phyloP scores from a whole-genome alignment of 345 rosid species.

The Erodium maritimum region DNA sequence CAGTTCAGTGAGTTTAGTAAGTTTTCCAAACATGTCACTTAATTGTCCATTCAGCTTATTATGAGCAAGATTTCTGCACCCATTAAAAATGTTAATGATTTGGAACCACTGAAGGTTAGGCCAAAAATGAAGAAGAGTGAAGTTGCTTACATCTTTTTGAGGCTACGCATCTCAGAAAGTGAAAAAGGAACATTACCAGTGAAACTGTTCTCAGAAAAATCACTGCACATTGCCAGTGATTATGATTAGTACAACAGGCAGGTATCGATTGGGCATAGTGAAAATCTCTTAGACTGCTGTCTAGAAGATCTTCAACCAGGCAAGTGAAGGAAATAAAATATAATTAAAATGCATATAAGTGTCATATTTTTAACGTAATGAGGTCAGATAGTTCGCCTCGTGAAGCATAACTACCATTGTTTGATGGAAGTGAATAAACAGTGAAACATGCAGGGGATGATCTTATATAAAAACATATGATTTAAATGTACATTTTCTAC shows the following conservation, averaged over 20 bases:
- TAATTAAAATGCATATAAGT: background rate
- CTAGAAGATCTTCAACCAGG: background rate
- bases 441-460: background rate
- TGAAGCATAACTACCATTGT: background rate
- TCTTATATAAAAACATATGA: background rate
- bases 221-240: constrained; percentile 38
- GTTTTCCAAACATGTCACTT: constrained; percentile 76
- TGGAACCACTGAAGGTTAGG: constrained; percentile 1
- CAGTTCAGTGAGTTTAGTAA: constrained; percentile 53
- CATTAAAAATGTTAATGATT: constrained; percentile 10
- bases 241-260: constrained; percentile 3
- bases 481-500: background rate
- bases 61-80: constrained; percentile 49
- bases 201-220: constrained; percentile 66
- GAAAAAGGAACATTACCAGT: constrained; percentile 78
- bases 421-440: background rate
- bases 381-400: background rate
- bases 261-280: too few species aligned
- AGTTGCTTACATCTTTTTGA: constrained; percentile 49
- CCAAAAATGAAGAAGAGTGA: background rate
- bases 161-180: constrained; percentile 65
- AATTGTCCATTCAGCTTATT: constrained; percentile 70
- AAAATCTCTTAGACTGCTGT: background rate
- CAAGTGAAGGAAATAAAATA: too few species aligned
- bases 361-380: background rate